Percentiles rank a stretch among this genome's conserved stretches.
Conservation (phyloP, 805 yeast genomes). For the Teunomyces pallodes region DNA sequence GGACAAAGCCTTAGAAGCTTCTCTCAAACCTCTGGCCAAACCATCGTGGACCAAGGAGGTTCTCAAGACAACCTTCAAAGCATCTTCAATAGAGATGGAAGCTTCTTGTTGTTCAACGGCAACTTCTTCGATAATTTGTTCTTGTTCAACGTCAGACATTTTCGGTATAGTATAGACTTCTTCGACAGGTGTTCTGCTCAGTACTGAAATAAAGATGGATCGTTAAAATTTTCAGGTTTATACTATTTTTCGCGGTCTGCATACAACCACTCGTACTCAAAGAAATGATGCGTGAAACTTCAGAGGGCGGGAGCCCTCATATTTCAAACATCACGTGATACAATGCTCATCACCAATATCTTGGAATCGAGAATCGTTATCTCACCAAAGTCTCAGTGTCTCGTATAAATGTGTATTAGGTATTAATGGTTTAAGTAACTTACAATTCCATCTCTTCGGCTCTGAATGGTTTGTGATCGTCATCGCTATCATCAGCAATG, state of each 20-base stretch:
- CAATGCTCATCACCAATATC: not conserved
- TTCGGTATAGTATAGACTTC: conserved; percentile 53
- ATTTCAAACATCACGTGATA: not conserved
- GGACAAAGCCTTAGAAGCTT: conserved; percentile 98
- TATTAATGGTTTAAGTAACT: conserved; percentile 1
- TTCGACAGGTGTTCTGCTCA: conserved; percentile 55
- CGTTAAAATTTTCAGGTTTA: conserved; percentile 4
- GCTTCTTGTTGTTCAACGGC: conserved; percentile 84
- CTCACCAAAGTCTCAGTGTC: too few relatives aligned
- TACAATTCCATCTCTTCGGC: conserved; percentile 44
- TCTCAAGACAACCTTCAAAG: conserved; percentile 96
- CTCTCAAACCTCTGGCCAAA: conserved; percentile 99
- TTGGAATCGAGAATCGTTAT: too few relatives aligned
- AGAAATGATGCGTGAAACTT: not conserved
- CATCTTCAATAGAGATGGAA: conserved; percentile 95
- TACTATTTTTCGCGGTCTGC: not conserved
- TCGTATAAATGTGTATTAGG: not conserved
- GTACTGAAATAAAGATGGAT: conserved; percentile 15
- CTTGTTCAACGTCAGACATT: conserved; percentile 95
- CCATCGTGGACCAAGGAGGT: conserved; percentile 98
- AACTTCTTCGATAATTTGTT: conserved; percentile 75
- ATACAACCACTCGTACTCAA: not conserved
- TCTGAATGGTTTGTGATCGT: conserved; percentile 42
- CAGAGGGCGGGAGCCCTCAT: conserved; percentile 17
- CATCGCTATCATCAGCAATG: conserved; percentile 22